phyloP scores from a whole-genome alignment of 768 basidiomycete species.

The Hypholoma sublateritium region DNA sequence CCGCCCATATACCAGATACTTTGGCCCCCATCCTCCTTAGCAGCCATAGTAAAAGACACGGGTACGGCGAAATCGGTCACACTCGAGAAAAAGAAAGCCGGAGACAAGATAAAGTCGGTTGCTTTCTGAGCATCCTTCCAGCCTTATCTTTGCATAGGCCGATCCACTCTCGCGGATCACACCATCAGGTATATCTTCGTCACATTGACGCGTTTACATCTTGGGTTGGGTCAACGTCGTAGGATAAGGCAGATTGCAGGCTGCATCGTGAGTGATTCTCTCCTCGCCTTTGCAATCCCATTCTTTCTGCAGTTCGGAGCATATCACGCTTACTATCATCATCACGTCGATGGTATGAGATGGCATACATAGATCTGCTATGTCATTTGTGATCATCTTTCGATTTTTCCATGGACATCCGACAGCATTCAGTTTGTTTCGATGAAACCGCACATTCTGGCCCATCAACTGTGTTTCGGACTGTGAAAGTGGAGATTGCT shows the following conservation, averaged over 20 bases:
- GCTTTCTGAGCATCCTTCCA: background rate
- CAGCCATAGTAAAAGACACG: background rate
- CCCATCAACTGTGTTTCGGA: background rate
- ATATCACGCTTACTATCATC: background rate
- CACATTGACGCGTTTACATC: background rate
- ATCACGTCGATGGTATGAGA: background rate
- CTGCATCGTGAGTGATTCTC: background rate
- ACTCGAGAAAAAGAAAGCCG: background rate
- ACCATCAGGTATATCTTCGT: background rate
- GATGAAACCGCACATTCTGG: background rate
- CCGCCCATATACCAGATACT: background rate
- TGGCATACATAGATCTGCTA: background rate
- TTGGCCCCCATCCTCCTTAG: background rate
- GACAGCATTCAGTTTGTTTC: background rate
- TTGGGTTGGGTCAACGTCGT: background rate
- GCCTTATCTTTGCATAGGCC: background rate
- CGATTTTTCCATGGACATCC: background rate
- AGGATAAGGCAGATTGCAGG: background rate
- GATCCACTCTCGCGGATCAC: background rate
- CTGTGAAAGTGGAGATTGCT: background rate
- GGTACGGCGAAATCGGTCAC: background rate
- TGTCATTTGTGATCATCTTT: background rate
- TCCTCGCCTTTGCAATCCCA: background rate
- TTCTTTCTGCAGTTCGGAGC: background rate
- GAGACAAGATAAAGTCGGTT: conserved; percentile 3